A percentile compares a stretch with the other conserved stretches of the same genome.
Conservation (phyloP, 2,329 filamentous ascomycete species). For the Penicillium freii region DNA sequence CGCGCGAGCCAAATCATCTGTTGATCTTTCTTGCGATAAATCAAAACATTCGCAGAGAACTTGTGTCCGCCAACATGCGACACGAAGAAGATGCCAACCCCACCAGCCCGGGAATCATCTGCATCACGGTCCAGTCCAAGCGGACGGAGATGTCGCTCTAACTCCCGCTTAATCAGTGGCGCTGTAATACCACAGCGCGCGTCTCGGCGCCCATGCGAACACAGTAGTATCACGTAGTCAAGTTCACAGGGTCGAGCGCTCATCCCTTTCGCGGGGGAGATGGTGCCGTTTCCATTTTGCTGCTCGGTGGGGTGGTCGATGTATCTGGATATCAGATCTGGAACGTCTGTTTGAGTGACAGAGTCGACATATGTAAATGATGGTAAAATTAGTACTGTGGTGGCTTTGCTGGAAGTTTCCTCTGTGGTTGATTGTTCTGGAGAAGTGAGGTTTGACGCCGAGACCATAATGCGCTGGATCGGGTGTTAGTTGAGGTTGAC, state of each 20-base stretch:
- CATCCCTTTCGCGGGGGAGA: conserved; percentile 32
- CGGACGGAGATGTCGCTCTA: conserved; percentile 78
- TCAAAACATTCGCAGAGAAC: conserved; percentile 85
- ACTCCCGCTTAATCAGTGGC: conserved; percentile 73
- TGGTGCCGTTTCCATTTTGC: conserved; percentile 53
- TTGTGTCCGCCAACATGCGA: conserved; percentile 93
- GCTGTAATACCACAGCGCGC: conserved; percentile 88
- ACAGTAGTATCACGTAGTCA: conserved; percentile 78
- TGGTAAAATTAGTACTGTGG: conserved; percentile 75
- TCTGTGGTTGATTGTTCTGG: conserved; percentile 14
- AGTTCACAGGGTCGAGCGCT: conserved; percentile 67
- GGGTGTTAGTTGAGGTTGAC: background rate
- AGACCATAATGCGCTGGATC: conserved; percentile 36
- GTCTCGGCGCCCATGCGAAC: conserved; percentile 83
- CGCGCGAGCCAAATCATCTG: conserved; percentile 78
- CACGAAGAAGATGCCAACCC: conserved; percentile 87
- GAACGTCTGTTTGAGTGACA: conserved; percentile 64
- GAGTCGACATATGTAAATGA: conserved; percentile 77
- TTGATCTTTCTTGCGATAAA: conserved; percentile 63
- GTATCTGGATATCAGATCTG: conserved; percentile 64
- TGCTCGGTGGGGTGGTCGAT: conserved; percentile 55
- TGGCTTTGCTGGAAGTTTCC: conserved; percentile 45
- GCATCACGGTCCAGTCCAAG: conserved; percentile 76
- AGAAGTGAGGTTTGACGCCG: conserved; percentile 35
- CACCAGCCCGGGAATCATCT: conserved; percentile 77